Evolutionary conservation across 768 basidiomycete genomes (phyloP), one percentile per base, ranked within the genome.

Genomic region (Suillus discolor): DNA sequence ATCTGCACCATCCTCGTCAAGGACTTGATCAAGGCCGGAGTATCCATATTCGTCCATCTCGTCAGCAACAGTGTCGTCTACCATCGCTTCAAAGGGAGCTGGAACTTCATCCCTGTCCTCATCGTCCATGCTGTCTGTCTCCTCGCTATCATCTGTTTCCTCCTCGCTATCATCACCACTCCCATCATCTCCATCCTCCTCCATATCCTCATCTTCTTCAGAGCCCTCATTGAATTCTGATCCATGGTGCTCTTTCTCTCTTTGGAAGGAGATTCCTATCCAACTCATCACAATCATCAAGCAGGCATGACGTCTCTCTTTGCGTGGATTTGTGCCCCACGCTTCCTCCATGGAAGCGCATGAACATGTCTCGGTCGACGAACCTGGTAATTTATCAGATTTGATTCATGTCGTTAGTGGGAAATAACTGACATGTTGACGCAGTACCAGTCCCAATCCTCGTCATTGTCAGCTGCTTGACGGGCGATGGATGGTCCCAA

Each of bases 291-390:
- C 9, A 11, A 44, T 42, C 45, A 28, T 65, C 42, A 15, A 49
- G 39, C 20, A 62, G 44, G 61, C 44, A 62, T 44, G 42, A 44
- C 7, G 42, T 44, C 42, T 44, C 42, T 44, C n/a, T 39, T 16
- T 34, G 55, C 23, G n/a, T 57, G 18, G 61, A 20, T 34, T 53
- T 61, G 53, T 80, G 78, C 6, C 79, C 78, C 36, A 79, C 66
- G 4, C 74, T 78, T 15, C 72, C 65, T 3, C 75, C 75, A 20
- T 65, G 62, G 62, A 69, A 79, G 20, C 77, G 70, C 74, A 80
- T 78, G 34, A 79, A 65, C 78, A 79, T 83, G 47, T 82, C 81
- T 9, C 78, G 68, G 65, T 82, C 80, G 23, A 78, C 77, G 64
- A 81, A 81, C 11, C 81, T 82, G 42, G 16, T 44, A 44, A 1